Evolutionary conservation across 2,329 filamentous ascomycete genomes (phyloP).

Genomic region (Hypoxylon sp.): DNA sequence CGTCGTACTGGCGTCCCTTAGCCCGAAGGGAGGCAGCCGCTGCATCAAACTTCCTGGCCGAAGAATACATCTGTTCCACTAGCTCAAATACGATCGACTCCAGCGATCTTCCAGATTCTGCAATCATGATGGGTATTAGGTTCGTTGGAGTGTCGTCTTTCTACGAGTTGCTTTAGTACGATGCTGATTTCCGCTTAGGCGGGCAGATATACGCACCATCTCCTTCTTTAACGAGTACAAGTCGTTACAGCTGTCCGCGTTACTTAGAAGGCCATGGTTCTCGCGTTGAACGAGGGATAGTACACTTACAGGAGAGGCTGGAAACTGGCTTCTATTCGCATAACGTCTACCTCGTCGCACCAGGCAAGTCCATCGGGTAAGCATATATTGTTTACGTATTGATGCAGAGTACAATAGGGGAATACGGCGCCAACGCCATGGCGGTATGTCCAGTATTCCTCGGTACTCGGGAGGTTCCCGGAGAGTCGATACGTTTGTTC

Average conservation of each 20-base stretch:
- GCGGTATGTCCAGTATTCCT: conserved; percentile 44
- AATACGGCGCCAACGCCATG: conserved; percentile 41
- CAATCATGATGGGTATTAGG: conserved; percentile 38
- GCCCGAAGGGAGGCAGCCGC: conserved; percentile 33
- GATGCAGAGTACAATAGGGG: conserved; percentile 37
- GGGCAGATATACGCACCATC: conserved; percentile 22
- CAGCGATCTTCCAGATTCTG: conserved; percentile 20
- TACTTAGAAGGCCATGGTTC: background rate
- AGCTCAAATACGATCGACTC: conserved; percentile 29
- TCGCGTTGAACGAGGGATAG: background rate
- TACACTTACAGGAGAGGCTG: conserved; percentile 40
- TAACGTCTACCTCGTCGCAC: conserved; percentile 35
- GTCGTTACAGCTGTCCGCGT: conserved; percentile 36
- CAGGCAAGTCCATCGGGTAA: conserved; percentile 36
- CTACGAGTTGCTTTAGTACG: conserved; percentile 15
- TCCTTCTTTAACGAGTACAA: conserved; percentile 42
- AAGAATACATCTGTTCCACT: conserved; percentile 38
- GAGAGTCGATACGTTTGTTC: conserved; percentile 42
- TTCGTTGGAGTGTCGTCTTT: conserved; percentile 39
- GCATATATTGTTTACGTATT: conserved; percentile 38
- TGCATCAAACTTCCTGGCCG: conserved; percentile 33
- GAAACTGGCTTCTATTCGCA: conserved; percentile 38
- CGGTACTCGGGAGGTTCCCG: conserved; percentile 28
- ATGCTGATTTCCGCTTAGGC: background rate
- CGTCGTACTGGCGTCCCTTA: conserved; percentile 22